A percentile compares a stretch with the other conserved stretches of the same genome.
Evolutionary conservation across 169 alveolate genomes (phyloP).

Genomic region (Babesia ovata): DNA sequence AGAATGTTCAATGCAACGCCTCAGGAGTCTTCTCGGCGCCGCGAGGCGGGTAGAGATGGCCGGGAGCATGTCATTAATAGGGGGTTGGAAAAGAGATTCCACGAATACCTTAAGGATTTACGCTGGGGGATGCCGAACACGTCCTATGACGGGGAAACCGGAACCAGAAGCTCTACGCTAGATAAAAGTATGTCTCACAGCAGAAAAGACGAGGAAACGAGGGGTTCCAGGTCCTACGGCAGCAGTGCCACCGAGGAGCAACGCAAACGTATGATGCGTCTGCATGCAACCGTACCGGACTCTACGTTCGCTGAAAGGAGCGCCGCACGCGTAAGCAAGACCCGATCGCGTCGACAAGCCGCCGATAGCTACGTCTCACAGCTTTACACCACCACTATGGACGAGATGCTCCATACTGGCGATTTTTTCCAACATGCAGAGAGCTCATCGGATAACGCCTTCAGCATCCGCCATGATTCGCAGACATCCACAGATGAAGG

Average conservation of each 20-base stretch:
- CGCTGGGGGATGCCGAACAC: slow-evolving; percentile 16
- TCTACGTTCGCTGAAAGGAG: slow-evolving; percentile 1
- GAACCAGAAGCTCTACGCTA: not conserved
- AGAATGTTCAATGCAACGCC: not conserved
- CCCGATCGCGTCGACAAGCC: too few species aligned
- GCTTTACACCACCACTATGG: slow-evolving; percentile 4
- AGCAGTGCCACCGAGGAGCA: not conserved
- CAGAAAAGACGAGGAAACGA: not conserved
- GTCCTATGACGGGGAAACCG: not conserved
- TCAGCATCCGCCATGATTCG: not conserved
- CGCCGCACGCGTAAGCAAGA: not conserved
- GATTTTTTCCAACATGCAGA: not conserved
- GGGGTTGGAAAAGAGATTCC: slow-evolving; percentile 1
- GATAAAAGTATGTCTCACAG: not conserved
- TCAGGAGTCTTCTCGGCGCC: not conserved
- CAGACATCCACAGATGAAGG: slow-evolving; percentile 20
- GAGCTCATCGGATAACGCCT: not conserved
- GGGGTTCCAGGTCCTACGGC: not conserved
- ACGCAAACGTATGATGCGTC: slow-evolving; percentile 23
- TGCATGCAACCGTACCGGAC: slow-evolving; percentile 16
- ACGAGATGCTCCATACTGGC: not conserved
- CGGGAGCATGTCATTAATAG: not conserved
- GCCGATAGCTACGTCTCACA: not conserved
- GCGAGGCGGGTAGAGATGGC: not conserved
- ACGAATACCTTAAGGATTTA: slow-evolving; percentile 34